These are phyloP conservation scores for Aspergillus ochraceus DNA, from an alignment of 2,329 filamentous ascomycete genomes.

Conservation along the genomic window DNA sequence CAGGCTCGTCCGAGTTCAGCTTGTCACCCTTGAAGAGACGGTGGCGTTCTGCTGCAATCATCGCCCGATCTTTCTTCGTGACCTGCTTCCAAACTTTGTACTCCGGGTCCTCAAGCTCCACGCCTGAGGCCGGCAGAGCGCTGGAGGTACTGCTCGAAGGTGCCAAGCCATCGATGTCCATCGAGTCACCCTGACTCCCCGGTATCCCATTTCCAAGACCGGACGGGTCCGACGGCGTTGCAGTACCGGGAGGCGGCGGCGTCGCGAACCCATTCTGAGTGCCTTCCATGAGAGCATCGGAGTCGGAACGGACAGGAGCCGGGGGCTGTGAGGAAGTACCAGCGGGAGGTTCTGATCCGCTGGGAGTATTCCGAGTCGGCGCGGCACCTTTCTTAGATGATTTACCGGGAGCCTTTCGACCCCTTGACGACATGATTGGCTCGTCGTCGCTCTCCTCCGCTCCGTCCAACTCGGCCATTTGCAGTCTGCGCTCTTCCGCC, in stretches of 20 bases:
- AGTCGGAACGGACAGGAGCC: slow-evolving; percentile 63
- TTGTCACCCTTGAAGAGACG: slow-evolving; percentile 82
- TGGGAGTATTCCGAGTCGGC: slow-evolving; percentile 70
- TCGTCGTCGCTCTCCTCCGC: slow-evolving; percentile 94
- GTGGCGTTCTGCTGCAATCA: slow-evolving; percentile 80
- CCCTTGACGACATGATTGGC: slow-evolving; percentile 96
- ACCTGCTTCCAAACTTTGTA: slow-evolving; percentile 99
- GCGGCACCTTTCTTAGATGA: slow-evolving; percentile 68
- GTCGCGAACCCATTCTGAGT: slow-evolving; percentile 83
- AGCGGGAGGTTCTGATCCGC: slow-evolving; percentile 74
- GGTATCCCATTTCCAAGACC: slow-evolving; percentile 59
- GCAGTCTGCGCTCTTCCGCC: slow-evolving; percentile 76
- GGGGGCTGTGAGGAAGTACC: slow-evolving; percentile 49
- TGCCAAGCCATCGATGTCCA: slow-evolving; percentile 77
- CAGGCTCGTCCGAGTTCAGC: slow-evolving; percentile 83
- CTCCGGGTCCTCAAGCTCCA: slow-evolving; percentile 81
- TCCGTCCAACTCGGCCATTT: slow-evolving; percentile 76
- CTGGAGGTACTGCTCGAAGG: slow-evolving; percentile 68
- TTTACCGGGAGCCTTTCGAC: slow-evolving; percentile 79
- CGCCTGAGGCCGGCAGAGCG: slow-evolving; percentile 68
- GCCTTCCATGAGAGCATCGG: slow-evolving; percentile 71
- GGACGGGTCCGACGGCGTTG: slow-evolving; percentile 73
- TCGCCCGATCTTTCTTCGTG: slow-evolving; percentile 91
- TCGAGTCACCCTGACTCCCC: slow-evolving; percentile 75
- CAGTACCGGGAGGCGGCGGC: slow-evolving; percentile 74